A percentile compares a stretch with the other conserved stretches of the same genome.
Evolutionary conservation across 2,329 filamentous ascomycete species (phyloP).

Genomic region (Stagonosporopsis tanaceti): DNA sequence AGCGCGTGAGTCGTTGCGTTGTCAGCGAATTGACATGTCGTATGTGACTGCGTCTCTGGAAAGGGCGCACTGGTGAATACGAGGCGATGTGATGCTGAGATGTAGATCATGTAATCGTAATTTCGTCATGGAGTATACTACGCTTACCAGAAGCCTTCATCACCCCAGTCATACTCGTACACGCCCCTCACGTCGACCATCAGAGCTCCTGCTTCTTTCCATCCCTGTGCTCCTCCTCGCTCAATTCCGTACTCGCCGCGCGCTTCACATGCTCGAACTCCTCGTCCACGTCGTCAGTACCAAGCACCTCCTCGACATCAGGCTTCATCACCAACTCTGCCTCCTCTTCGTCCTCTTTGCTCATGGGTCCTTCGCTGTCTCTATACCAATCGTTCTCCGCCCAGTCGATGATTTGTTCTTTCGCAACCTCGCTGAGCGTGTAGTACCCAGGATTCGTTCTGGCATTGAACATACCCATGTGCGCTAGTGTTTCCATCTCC

Average conservation of each 20-base stretch:
- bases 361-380: conserved; percentile 45
- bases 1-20: no score
- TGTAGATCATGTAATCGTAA: not conserved
- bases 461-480: conserved; percentile 81
- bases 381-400: conserved; percentile 71
- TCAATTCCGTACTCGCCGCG: conserved; percentile 9
- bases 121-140: conserved; percentile 12
- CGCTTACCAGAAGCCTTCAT: not conserved
- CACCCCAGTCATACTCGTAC: conserved; percentile 1
- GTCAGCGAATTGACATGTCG: not conserved
- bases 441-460: conserved; percentile 77
- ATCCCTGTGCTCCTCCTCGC: conserved; percentile 1
- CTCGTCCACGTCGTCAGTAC: conserved; percentile 29
- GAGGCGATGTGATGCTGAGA: not conserved
- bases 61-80: not conserved
- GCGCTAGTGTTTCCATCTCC: conserved; percentile 79
- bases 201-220: conserved; percentile 16
- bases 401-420: conserved; percentile 72
- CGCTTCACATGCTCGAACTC: conserved; percentile 37
- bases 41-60: not conserved
- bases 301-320: conserved; percentile 21
- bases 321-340: conserved; percentile 42
- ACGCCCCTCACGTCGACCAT: not conserved
- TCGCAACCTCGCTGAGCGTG: conserved; percentile 70
- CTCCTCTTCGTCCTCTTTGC: conserved; percentile 40